Percentiles rank a stretch among this genome's conserved stretches.
phyloP scores from a whole-genome alignment of 164 flowering plant species.

The Liriodendron chinense region DNA sequence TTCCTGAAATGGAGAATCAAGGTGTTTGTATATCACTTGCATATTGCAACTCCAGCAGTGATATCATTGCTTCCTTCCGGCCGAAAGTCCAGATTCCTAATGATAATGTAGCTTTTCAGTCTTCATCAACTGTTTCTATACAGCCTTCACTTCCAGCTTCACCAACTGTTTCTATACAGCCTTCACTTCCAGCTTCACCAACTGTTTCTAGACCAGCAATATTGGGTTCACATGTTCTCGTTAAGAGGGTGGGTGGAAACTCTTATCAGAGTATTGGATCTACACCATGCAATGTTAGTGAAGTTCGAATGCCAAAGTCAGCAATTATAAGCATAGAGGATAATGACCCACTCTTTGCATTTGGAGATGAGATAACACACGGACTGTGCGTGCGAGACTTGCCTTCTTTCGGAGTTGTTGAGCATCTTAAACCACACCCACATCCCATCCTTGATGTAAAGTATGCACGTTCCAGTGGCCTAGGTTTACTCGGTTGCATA shows the following conservation, averaged over 20 bases:
- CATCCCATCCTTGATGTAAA: slow-evolving; percentile 65
- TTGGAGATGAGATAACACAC: slow-evolving; percentile 51
- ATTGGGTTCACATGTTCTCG: slow-evolving; percentile 55
- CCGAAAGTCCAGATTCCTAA: slow-evolving; percentile 49
- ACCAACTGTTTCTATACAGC: slow-evolving; percentile 33
- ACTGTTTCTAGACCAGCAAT: slow-evolving; percentile 35
- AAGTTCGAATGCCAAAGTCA: slow-evolving; percentile 61
- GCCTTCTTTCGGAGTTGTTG: slow-evolving; percentile 47
- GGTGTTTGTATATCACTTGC: slow-evolving; percentile 95
- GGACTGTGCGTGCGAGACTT: slow-evolving; percentile 54
- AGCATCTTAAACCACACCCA: slow-evolving; percentile 33
- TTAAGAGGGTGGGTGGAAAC: slow-evolving; percentile 32
- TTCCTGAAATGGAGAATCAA: slow-evolving; percentile 61
- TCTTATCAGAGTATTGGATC: slow-evolving; percentile 41
- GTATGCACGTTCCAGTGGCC: slow-evolving; percentile 24
- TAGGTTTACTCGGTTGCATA: slow-evolving; percentile 59
- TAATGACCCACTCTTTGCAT: slow-evolving; percentile 46
- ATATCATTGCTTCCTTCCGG: slow-evolving; percentile 78
- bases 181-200: slow-evolving; percentile 30
- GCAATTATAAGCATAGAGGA: slow-evolving; percentile 40
- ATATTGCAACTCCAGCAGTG: slow-evolving; percentile 43
- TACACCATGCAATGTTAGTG: slow-evolving; percentile 42
- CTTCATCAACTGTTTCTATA: slow-evolving; percentile 29
- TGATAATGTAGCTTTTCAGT: slow-evolving; percentile 42
- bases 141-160: slow-evolving; percentile 37